These are phyloP conservation scores for Corchorus capsularis DNA, from an alignment of 345 rosid genomes.

Conservation along the genomic window DNA sequence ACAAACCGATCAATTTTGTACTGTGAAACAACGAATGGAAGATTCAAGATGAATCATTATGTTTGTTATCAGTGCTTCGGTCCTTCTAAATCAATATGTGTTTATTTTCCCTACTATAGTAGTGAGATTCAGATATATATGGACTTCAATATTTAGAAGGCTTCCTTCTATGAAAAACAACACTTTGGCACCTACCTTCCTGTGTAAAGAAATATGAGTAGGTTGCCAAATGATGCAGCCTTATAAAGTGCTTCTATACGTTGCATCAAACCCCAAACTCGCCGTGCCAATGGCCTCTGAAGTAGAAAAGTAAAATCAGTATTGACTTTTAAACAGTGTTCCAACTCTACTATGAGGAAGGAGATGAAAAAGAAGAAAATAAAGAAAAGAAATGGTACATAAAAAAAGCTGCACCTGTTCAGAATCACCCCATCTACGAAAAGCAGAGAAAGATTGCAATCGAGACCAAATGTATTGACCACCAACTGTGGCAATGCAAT, in stretches of 20 bases:
- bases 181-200: conserved; percentile 61
- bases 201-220: conserved; percentile 81
- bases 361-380: not conserved
- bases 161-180: not conserved
- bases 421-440: conserved; percentile 97
- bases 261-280: conserved; percentile 77
- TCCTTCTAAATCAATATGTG: not conserved
- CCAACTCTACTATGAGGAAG: not conserved
- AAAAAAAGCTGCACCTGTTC: conserved; percentile 55
- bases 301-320: conserved; percentile 20
- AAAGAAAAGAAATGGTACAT: conserved; percentile 3
- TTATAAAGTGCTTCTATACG: conserved; percentile 83
- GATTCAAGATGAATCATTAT: not conserved
- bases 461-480: conserved; percentile 95
- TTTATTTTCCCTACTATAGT: conserved; percentile 11
- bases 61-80: not conserved
- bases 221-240: conserved; percentile 90
- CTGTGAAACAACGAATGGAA: not conserved
- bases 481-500: conserved; percentile 89
- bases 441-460: conserved; percentile 89
- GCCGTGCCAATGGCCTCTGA: conserved; percentile 87
- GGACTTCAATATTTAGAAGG: not conserved
- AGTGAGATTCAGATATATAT: not conserved
- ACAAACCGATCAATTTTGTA: not conserved
- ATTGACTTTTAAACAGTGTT: not conserved